Base-by-base conservation (phyloP, 73 alveolate species). In the Paramecium primaurelia region DNA sequence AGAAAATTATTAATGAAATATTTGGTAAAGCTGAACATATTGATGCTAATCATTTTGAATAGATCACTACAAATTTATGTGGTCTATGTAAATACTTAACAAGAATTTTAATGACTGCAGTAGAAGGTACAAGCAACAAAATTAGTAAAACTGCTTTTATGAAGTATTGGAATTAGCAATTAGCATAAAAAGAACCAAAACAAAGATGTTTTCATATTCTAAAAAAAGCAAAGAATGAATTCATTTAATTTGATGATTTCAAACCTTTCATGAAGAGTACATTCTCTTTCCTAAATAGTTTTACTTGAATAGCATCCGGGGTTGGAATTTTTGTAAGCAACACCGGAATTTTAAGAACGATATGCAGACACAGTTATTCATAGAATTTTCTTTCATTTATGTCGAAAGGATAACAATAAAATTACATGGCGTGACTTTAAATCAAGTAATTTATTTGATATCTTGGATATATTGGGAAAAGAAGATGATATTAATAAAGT, bases 281-380 rank as follows among this genome's bases (percentile, higher is more conserved):
- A 44, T 54, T 37, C 54, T 37, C 32, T 37, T 28, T 83, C 32
- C 36, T 11, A 51, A 32, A 26, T 36, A 89, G 94, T 96, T 30
- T 92, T 99, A 68, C 94, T 99, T 30, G 99, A 98, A 77, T 77
- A 98, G 75, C 99, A 99, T 90, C 99, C 99, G 16, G 99, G 99
- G 26, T 94, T 99, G 80, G 99, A 98, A 60, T 99, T 99, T 91
- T 96, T 99, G 60, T 92, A 95, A 92, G 99, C 98, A 68, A 98
- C 99, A 71, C 99, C 99, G 60, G 99, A 98, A 93, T 99, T 98
- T 93, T 99, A 99, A 92, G 99, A 98, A 40, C 95, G 99, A 86
- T 99, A 99, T 95, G 92, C 99, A 8, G 99, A 98, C 84, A 98
- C 99, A 10, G 99, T 98, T 0, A 96, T 96, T 28, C 97, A 95